Percentiles rank a stretch among this genome's conserved stretches.
phyloP scores from a whole-genome alignment of 2,329 filamentous ascomycete species.

The Diatrype stigma region DNA sequence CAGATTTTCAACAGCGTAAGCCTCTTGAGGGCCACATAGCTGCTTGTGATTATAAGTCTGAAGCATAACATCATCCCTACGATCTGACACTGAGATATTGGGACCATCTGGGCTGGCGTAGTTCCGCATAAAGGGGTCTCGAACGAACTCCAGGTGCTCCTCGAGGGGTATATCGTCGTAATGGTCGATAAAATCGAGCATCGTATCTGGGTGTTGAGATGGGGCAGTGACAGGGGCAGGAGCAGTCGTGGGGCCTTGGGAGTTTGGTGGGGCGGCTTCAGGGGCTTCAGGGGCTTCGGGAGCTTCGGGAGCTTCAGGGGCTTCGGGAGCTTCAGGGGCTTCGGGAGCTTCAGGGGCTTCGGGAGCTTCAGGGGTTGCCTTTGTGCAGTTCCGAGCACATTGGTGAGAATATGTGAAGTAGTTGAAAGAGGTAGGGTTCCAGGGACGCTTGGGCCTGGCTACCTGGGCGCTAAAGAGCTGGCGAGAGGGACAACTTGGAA shows the following conservation, averaged over 20 bases:
- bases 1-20: conserved; percentile 34
- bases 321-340: background rate
- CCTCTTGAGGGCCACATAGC: conserved; percentile 30
- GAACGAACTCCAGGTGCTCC: conserved; percentile 48
- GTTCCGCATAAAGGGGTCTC: conserved; percentile 50
- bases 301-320: background rate
- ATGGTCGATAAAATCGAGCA: conserved; percentile 50
- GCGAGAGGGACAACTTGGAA: background rate
- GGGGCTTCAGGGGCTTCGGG: background rate
- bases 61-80: conserved; percentile 42
- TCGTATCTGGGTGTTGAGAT: conserved; percentile 35
- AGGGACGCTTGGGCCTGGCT: conserved; percentile 12
- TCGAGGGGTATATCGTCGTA: conserved; percentile 45
- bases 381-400: conserved; percentile 17
- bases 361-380: no score
- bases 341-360: conserved; percentile 3
- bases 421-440: conserved; percentile 9
- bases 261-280: conserved; percentile 1
- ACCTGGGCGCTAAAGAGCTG: conserved; percentile 1
- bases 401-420: conserved; percentile 18
- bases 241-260: background rate
- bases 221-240: background rate
- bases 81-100: conserved; percentile 46
- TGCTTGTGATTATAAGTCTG: conserved; percentile 39
- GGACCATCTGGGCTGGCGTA: conserved; percentile 50